These are phyloP conservation scores for Alternaria arbusti DNA, from an alignment of 2,329 filamentous ascomycete genomes.

Conservation along the genomic window DNA sequence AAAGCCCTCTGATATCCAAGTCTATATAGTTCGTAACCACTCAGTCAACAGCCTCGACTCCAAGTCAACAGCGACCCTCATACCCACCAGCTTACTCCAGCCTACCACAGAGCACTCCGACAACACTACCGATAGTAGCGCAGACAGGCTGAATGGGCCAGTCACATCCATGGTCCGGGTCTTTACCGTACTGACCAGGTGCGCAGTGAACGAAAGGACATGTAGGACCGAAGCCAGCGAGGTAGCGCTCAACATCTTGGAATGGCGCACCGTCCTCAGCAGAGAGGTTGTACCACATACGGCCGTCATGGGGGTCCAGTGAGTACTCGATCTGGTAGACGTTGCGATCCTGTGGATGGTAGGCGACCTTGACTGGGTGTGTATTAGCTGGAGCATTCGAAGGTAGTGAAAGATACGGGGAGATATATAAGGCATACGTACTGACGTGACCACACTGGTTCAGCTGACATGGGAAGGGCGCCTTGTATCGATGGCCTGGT, in stretches of 20 bases:
- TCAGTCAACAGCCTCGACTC: no score
- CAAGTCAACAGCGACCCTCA: not conserved
- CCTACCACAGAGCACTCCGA: not conserved
- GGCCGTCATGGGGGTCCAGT: not conserved
- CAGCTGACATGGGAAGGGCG: not conserved
- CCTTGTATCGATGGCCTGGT: not conserved
- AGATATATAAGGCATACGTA: no score
- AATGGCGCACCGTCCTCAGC: slow-evolving; percentile 4
- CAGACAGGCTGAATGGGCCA: slow-evolving; percentile 1
- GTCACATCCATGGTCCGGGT: slow-evolving; percentile 1
- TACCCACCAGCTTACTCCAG: not conserved
- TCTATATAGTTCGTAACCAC: not conserved
- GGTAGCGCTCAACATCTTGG: not conserved
- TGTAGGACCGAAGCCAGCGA: not conserved
- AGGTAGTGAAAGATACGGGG: no score
- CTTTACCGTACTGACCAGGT: not conserved
- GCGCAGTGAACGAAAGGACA: slow-evolving; percentile 4
- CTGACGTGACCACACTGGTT: slow-evolving; percentile 1
- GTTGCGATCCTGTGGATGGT: not conserved
- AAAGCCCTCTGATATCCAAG: not conserved
- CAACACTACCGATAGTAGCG: not conserved
- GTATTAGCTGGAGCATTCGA: not conserved
- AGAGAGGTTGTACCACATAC: slow-evolving; percentile 8
- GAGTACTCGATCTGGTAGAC: slow-evolving; percentile 10
- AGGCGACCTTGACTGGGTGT: slow-evolving; percentile 3